phyloP scores from a whole-genome alignment of 768 basidiomycete genomes.

The Suillus weaverae region DNA sequence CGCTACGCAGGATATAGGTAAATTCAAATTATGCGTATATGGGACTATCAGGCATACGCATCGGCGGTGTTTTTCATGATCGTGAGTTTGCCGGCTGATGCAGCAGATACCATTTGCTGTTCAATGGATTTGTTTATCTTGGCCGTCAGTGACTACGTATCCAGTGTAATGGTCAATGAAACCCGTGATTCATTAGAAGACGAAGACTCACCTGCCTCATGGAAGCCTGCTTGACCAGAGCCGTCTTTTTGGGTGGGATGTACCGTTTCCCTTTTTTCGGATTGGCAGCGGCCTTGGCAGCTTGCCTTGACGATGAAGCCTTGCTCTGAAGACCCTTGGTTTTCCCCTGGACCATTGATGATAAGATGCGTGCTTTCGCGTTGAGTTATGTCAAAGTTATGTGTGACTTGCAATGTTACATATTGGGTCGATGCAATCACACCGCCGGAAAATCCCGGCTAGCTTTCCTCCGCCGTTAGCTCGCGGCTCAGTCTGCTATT shows the following conservation, averaged over 20 bases:
- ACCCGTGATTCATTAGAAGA: slow-evolving; percentile 4
- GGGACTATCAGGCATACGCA: slow-evolving; percentile 18
- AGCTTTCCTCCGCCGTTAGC: slow-evolving; percentile 16
- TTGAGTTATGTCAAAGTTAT: neutral
- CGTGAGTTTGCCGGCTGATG: slow-evolving; percentile 85
- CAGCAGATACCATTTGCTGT: slow-evolving; percentile 85
- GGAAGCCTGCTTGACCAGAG: slow-evolving; percentile 70
- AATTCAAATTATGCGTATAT: neutral
- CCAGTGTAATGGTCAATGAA: slow-evolving; percentile 1
- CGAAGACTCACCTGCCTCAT: slow-evolving; percentile 64
- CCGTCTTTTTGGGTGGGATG: slow-evolving; percentile 80
- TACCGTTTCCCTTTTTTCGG: slow-evolving; percentile 78
- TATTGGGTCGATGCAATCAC: slow-evolving; percentile 11
- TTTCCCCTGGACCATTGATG: slow-evolving; percentile 78
- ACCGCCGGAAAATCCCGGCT: slow-evolving; percentile 1
- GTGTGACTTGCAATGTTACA: neutral
- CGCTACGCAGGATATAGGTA: slow-evolving; percentile 18
- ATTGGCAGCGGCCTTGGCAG: slow-evolving; percentile 65
- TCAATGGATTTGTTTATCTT: slow-evolving; percentile 94
- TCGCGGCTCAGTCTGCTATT: slow-evolving; percentile 6
- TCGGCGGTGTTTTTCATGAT: slow-evolving; percentile 77
- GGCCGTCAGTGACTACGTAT: slow-evolving; percentile 69
- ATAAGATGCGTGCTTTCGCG: neutral
- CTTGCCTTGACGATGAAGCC: slow-evolving; percentile 51
- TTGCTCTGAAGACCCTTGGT: slow-evolving; percentile 75